phyloP scores from a whole-genome alignment of 768 basidiomycete genomes.

The Suillus occidentalis region DNA sequence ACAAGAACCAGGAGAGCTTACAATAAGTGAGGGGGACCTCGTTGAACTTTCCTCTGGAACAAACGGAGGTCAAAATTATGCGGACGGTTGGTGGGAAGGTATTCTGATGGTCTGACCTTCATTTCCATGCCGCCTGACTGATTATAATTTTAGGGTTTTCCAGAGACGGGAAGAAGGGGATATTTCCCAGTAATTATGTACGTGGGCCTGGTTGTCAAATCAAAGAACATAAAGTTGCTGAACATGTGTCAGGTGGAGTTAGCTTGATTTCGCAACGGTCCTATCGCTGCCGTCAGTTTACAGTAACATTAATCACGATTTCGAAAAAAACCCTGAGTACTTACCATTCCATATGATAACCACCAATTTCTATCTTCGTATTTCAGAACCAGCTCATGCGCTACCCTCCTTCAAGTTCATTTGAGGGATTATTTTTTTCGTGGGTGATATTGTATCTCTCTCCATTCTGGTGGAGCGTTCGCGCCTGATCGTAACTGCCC shows the following conservation, averaged over 20 bases:
- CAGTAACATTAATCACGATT: slow-evolving; percentile 4
- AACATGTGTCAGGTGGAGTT: slow-evolving; percentile 47
- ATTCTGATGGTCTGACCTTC: slow-evolving; percentile 22
- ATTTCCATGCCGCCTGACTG: slow-evolving; percentile 24
- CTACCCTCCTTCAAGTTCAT: background rate
- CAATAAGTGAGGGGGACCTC: slow-evolving; percentile 57
- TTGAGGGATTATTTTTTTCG: background rate
- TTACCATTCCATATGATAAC: background rate
- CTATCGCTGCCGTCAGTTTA: slow-evolving; percentile 11
- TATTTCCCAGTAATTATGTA: slow-evolving; percentile 90
- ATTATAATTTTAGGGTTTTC: slow-evolving; percentile 53
- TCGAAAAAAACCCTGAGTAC: slow-evolving; percentile 3
- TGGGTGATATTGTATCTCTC: background rate
- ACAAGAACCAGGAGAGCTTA: slow-evolving; percentile 70
- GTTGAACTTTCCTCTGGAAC: slow-evolving; percentile 65
- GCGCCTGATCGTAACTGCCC: background rate
- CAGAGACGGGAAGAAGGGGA: slow-evolving; percentile 62
- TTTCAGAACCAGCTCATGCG: background rate
- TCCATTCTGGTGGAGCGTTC: background rate
- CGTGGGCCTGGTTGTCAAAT: slow-evolving; percentile 32
- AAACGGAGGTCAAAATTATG: slow-evolving; percentile 63
- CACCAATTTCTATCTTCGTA: background rate
- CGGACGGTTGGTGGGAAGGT: slow-evolving; percentile 90
- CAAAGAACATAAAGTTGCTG: slow-evolving; percentile 21
- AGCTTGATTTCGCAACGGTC: slow-evolving; percentile 29